Evolutionary conservation across 352 stramenopile genomes (phyloP).

Genomic region (Pythium dissimile): DNA sequence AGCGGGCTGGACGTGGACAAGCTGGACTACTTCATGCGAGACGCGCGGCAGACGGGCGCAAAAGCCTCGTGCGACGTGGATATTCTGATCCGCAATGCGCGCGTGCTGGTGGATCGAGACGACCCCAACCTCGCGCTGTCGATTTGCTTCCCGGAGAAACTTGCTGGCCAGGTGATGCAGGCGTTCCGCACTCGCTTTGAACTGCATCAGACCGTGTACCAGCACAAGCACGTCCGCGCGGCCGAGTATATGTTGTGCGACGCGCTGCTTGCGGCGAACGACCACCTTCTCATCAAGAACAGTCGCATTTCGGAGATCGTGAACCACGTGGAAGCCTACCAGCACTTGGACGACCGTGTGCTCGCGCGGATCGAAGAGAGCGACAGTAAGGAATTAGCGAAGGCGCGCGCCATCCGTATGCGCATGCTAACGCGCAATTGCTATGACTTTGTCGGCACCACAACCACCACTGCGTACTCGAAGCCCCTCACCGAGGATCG

Average conservation of each 20-base stretch:
- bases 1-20: conserved; percentile 90
- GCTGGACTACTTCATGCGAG: conserved; percentile 88
- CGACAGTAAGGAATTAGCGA: conserved; percentile 37
- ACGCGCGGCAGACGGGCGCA: conserved; percentile 71
- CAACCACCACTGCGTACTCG: conserved; percentile 44
- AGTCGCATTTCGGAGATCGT: conserved; percentile 68
- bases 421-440: conserved; percentile 66
- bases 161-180: conserved; percentile 82
- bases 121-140: conserved; percentile 39
- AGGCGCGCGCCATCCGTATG: conserved; percentile 50
- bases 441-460: conserved; percentile 79
- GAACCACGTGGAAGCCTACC: conserved; percentile 63
- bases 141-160: conserved; percentile 88
- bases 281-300: conserved; percentile 56
- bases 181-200: conserved; percentile 85
- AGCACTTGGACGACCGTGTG: conserved; percentile 81
- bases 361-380: conserved; percentile 74
- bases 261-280: conserved; percentile 63
- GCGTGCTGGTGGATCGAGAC: conserved; percentile 60
- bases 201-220: conserved; percentile 86
- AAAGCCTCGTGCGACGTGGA: conserved; percentile 74
- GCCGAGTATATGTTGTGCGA: conserved; percentile 91
- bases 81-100: conserved; percentile 68
- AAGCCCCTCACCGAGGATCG: conserved; percentile 40
- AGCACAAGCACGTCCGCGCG: conserved; percentile 76